Evolutionary conservation across 345 rosid genomes (phyloP).

Genomic region (Acer campestre): DNA sequence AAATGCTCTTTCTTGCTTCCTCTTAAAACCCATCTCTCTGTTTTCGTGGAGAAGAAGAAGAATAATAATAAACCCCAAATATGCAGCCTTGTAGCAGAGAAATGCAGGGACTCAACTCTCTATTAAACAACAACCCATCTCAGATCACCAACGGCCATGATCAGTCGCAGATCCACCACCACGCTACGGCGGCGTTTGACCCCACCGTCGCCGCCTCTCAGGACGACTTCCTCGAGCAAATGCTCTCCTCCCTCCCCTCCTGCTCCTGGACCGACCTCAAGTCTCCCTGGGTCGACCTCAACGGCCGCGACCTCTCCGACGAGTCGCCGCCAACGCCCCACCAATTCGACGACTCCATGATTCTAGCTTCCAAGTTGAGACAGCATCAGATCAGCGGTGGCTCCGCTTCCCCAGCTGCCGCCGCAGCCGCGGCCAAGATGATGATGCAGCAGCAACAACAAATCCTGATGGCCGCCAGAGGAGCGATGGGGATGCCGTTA

Average conservation of each 20-base stretch:
- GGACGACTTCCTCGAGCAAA: constrained; percentile 81
- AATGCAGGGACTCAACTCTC: constrained; percentile 42
- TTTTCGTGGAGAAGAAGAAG: not conserved
- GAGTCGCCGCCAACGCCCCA: constrained; percentile 32
- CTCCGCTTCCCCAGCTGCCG: constrained; percentile 6
- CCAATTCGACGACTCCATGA: constrained; percentile 41
- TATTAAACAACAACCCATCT: constrained; percentile 14
- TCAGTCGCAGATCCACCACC: constrained; percentile 29
- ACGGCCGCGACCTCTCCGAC: constrained; percentile 45
- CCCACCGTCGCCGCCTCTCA: constrained; percentile 28
- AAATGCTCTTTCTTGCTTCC: not conserved
- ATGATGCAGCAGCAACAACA: constrained; percentile 57
- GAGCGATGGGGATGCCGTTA: constrained; percentile 31
- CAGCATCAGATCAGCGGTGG: constrained; percentile 57
- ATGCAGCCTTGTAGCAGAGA: constrained; percentile 53
- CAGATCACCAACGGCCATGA: constrained; percentile 18
- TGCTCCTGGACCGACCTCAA: constrained; percentile 51
- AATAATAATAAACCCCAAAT: too few relatives aligned
- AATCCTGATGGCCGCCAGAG: constrained; percentile 49
- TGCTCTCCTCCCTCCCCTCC: constrained; percentile 73
- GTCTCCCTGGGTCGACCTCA: constrained; percentile 37
- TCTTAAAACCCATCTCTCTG: not conserved
- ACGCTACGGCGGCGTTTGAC: constrained; percentile 30
- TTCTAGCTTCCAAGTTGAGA: constrained; percentile 42
- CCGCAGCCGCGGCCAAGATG: constrained; percentile 37